Conservation (phyloP, 805 yeast genomes). For the Pichia paraexigua region DNA sequence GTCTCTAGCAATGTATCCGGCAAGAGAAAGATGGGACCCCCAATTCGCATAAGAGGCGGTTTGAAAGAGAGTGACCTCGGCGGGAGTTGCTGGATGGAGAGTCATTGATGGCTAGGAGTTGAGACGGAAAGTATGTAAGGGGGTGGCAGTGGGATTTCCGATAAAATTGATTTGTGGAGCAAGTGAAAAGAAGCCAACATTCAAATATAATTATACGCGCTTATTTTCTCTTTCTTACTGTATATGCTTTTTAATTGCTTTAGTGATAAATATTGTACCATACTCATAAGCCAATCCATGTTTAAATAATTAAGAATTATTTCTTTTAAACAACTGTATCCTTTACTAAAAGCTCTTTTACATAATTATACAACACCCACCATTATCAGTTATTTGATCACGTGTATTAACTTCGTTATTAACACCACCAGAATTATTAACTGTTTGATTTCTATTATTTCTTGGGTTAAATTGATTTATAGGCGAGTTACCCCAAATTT, state of each 20-base stretch:
- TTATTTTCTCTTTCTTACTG: too few species aligned
- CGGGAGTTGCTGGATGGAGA: background rate
- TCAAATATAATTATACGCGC: too few species aligned
- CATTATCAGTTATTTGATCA: background rate
- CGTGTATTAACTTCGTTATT: background rate
- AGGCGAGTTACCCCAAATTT: conserved; percentile 30
- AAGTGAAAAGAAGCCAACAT: too few species aligned
- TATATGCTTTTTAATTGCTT: too few species aligned
- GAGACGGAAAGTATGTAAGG: background rate
- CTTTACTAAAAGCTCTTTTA: conserved; percentile 8
- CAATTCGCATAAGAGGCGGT: background rate
- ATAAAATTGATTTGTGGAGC: too few species aligned
- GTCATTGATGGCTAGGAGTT: background rate
- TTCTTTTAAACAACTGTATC: too few species aligned
- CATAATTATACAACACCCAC: conserved; percentile 25
- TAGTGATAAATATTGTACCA: too few species aligned
- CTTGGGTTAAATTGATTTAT: conserved; percentile 5
- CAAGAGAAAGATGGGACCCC: background rate
- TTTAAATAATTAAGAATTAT: too few species aligned
- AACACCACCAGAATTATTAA: background rate
- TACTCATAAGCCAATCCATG: background rate
- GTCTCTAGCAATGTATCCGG: background rate
- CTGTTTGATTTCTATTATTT: background rate
- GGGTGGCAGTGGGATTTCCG: too few species aligned
- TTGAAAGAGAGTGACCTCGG: background rate